phyloP scores from a whole-genome alignment of 495 filamentous ascomycete species.

The Viridothelium virens region DNA sequence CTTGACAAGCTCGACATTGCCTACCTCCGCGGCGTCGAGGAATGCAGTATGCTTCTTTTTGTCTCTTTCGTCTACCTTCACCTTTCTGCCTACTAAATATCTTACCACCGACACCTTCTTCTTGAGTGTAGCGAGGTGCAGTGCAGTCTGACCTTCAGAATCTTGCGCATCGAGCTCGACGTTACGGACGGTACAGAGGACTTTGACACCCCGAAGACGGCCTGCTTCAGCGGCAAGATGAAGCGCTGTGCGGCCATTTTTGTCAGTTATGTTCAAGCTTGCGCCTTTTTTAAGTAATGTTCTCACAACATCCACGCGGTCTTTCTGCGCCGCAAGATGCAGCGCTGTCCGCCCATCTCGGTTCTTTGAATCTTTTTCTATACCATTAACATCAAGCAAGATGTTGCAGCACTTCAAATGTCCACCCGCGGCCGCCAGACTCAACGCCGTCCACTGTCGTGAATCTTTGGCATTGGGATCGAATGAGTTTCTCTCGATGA shows the following conservation, averaged over 20 bases:
- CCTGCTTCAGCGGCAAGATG: neutral
- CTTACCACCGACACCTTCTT: neutral
- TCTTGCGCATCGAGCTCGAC: neutral
- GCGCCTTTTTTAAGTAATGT: neutral
- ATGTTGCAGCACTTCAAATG: neutral
- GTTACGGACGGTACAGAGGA: neutral
- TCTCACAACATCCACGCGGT: neutral
- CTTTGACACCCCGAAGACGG: neutral
- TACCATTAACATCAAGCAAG: neutral
- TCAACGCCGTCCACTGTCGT: neutral
- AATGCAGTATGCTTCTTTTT: neutral
- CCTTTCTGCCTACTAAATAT: neutral
- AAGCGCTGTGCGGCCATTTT: neutral
- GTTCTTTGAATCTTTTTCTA: neutral
- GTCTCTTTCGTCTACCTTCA: neutral
- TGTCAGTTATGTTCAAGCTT: neutral
- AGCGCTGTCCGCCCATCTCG: neutral
- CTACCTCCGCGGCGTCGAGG: neutral
- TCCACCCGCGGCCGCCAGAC: neutral
- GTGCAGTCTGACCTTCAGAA: neutral
- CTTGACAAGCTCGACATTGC: neutral
- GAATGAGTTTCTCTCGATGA: neutral
- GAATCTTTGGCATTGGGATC: neutral
- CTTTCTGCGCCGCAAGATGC: neutral
- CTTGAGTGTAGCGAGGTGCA: neutral